These are phyloP conservation scores for Talaromyces trachyspermus DNA, from an alignment of 495 filamentous ascomycete species.

Conservation along the genomic window DNA sequence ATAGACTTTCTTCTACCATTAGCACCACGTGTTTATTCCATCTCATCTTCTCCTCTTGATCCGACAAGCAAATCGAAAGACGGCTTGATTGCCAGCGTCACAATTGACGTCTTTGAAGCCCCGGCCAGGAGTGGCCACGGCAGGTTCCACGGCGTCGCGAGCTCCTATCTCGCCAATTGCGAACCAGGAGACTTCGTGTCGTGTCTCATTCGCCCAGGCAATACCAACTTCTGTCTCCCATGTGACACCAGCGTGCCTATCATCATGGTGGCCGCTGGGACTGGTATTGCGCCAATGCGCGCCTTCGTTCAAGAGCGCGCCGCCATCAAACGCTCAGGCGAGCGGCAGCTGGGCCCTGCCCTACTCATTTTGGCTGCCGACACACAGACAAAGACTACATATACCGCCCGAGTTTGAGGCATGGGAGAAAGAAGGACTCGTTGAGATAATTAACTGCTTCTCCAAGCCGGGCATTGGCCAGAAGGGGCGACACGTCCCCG, in stretches of 20 bases:
- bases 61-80: constrained; percentile 18
- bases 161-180: no score
- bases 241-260: constrained; percentile 12
- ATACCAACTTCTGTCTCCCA: constrained; percentile 28
- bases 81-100: constrained; percentile 51
- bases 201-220: background rate
- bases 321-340: no score
- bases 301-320: constrained; percentile 25
- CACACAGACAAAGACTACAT: background rate
- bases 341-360: background rate
- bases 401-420: background rate
- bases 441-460: background rate
- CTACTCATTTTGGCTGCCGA: background rate
- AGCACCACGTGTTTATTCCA: constrained; percentile 60
- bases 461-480: background rate
- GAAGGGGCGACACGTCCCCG: background rate
- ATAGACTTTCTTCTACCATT: constrained; percentile 32
- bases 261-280: constrained; percentile 26
- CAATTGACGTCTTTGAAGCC: constrained; percentile 45
- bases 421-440: background rate
- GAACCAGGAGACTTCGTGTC: constrained; percentile 53
- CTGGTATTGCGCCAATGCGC: constrained; percentile 21
- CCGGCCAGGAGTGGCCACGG: no score
- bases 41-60: constrained; percentile 55
- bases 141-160: no score